phyloP scores from a whole-genome alignment of 768 basidiomycete species.

The Tulasnella sp. region DNA sequence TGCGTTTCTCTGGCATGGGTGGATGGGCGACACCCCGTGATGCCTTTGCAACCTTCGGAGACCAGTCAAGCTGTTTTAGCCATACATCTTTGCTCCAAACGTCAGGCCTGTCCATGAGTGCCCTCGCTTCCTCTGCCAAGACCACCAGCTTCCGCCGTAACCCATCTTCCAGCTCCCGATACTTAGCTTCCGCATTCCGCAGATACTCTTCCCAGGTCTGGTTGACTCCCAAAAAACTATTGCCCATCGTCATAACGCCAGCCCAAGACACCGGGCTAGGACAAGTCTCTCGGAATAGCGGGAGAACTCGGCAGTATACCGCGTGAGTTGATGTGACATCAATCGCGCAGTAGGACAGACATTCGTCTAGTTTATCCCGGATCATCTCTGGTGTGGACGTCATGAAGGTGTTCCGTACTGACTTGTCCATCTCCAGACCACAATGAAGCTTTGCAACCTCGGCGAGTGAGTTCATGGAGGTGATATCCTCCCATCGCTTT shows the following conservation, averaged over 20 bases:
- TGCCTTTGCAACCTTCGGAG: slow-evolving; percentile 66
- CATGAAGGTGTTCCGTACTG: slow-evolving; percentile 66
- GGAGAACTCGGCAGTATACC: slow-evolving; percentile 66
- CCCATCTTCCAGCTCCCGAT: slow-evolving; percentile 53
- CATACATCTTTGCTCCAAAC: slow-evolving; percentile 67
- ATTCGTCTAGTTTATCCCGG: slow-evolving; percentile 50
- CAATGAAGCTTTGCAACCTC: slow-evolving; percentile 91
- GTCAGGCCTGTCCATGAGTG: slow-evolving; percentile 36
- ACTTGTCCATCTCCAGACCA: slow-evolving; percentile 66
- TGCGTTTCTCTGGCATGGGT: slow-evolving; percentile 17
- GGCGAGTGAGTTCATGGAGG: slow-evolving; percentile 80
- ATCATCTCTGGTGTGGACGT: slow-evolving; percentile 53
- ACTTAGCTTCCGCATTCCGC: slow-evolving; percentile 62
- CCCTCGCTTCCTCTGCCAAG: slow-evolving; percentile 49
- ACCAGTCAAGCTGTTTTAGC: slow-evolving; percentile 91
- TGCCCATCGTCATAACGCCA: slow-evolving; percentile 84
- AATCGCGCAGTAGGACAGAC: slow-evolving; percentile 72
- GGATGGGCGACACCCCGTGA: slow-evolving; percentile 45
- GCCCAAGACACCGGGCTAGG: slow-evolving; percentile 90
- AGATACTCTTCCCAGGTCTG: slow-evolving; percentile 81
- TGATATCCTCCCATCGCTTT: slow-evolving; percentile 86
- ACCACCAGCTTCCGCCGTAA: slow-evolving; percentile 51
- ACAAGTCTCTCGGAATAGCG: slow-evolving; percentile 69
- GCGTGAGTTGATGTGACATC: slow-evolving; percentile 80
- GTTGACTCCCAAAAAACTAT: slow-evolving; percentile 83